Base-by-base conservation (phyloP, 441 rosid genomes). In the Pelargonium myrrhifolium region DNA sequence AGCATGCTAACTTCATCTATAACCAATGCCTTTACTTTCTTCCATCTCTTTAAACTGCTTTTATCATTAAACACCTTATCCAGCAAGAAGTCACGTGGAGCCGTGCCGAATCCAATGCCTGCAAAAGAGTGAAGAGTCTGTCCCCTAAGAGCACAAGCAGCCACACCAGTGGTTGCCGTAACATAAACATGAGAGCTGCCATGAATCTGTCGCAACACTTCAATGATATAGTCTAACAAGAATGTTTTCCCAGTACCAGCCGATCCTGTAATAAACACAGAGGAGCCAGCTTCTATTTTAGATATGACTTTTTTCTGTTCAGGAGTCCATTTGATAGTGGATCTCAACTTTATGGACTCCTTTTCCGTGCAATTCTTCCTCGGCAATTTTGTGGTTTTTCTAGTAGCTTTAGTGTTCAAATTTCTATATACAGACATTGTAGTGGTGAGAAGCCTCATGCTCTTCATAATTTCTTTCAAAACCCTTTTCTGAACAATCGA, bases 231-330 rank as follows among this genome's bases (percentile, higher is more conserved):
- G 60, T 64, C 2, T 9, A 76, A 68, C 71, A 76, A 45, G 39
- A 71, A 65, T 2, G 82, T 74, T 59, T 81, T 81, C 39, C 82
- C 82, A 3, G 84, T 78, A 37, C 84, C 82, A 0, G 82, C 84
- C 22, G 79, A 72, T 21, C 84, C 84, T 14, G 82, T 72, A 49
- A 68, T 59, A 47, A 81, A 81, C 47, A 76, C 78, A 0, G 82
- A 78, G 0, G 0, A 6, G 31, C 84, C 84, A 3, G 51, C 0
- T 6, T 65, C 21, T 42, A 78, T 66, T 43, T 55, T 39, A 65
- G 63, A 55, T 62, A 76, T 49, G 15, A 76, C 65, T 6, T 68
- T 40, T 59, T 53, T 26, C 72, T 81, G 84, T 15, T 81, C 84
- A 24, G 72, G 66, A 9, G 78, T 72, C 82, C 78, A 78, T 18